Evolutionary conservation across 345 rosid species (phyloP).

Genomic region (Gossypium mustelinum): DNA sequence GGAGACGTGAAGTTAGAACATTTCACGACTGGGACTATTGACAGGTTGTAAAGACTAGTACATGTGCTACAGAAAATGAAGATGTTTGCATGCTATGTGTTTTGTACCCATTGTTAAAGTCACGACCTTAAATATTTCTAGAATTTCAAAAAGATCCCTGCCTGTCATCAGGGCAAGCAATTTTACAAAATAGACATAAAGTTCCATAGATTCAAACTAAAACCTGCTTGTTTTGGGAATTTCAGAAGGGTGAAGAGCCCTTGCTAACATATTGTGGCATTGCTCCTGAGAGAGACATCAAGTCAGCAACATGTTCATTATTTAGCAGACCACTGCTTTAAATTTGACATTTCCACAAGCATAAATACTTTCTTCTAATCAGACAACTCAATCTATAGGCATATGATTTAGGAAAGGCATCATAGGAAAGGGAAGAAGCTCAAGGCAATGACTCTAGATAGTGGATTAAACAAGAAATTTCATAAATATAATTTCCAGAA

Average conservation of each 20-base stretch:
- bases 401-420: neutral
- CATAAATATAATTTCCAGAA: neutral
- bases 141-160: neutral
- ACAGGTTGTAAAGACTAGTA: neutral
- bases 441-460: neutral
- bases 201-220: neutral
- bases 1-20: neutral
- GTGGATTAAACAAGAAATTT: neutral
- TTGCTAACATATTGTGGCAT: neutral
- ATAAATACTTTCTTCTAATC: neutral
- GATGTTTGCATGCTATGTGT: neutral
- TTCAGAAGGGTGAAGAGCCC: neutral
- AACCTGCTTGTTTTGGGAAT: neutral
- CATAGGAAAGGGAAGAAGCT: neutral
- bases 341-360: slow-evolving; percentile 1
- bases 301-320: neutral
- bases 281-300: slow-evolving; percentile 5
- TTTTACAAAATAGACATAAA: neutral
- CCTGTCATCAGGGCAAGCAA: neutral
- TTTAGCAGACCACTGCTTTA: neutral
- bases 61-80: neutral
- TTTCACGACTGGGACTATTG: neutral
- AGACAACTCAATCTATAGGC: neutral
- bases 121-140: neutral
- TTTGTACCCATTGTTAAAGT: neutral